Base-by-base conservation (phyloP, 1,284 basidiomycete species). In the Neonothopanus nambi region DNA sequence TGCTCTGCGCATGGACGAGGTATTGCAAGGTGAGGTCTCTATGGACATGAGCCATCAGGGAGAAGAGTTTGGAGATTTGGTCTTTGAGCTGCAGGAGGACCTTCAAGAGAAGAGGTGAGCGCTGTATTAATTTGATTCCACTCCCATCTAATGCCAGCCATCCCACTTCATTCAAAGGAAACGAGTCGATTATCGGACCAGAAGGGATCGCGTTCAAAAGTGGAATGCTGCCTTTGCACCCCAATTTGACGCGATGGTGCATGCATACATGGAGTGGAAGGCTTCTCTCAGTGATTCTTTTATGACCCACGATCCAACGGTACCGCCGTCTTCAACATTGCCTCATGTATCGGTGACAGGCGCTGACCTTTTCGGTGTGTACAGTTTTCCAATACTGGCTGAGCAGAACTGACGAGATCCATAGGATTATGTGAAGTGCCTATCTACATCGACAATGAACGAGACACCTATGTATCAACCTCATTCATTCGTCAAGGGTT, bases 31-130 rank as follows among this genome's bases (percentile, higher is more conserved):
- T 5, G 13, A 33, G 11, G 28, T 3, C 7, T 9, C 28, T 8
- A 18, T 54, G 5, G 26, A 54, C 9, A 49, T 49, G 20, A 54
- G 52, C 26, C 45, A 54, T 48, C 46, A 33, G 15, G 52, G 52
- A 11, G 52, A 36, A 21, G 52, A 54, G 17, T 40, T 40, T 26
- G 24, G 37, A 12, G 23, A 54, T 20, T n/a, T 39, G 5, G 9
- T 48, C 2, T 4, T 15, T 9, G 36, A n/a, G 9, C 23, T 40
- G 5, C 26, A 28, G 11, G 26, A 28, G 11, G 26, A 28, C 3
- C 36, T 11, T 24, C 3, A 3, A 37, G 33, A 5, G 11, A 3
- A 23, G 5, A 42, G 12, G 12, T 18, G 42, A 26, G 30, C 26
- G 11, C 26, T 21, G 12, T 21, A 7, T 15, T 39, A 20, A 39